Base-by-base conservation (phyloP, 768 basidiomycete species). In the Mycena amicta region DNA sequence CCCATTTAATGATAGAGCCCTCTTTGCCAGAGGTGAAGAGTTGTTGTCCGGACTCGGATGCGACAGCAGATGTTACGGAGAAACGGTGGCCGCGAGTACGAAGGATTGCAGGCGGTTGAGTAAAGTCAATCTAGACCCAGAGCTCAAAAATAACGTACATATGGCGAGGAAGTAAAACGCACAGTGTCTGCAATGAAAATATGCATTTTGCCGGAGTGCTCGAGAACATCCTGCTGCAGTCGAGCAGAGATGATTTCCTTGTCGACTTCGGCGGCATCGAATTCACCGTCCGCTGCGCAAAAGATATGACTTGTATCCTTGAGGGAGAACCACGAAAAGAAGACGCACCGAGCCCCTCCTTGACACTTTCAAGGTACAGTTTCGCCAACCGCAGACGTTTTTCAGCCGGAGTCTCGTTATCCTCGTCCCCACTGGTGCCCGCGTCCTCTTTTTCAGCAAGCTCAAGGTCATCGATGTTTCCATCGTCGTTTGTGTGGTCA, bases 251-350 rank as follows among this genome's bases (percentile, higher is more conserved):
- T 92, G 61, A 98, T 79, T 63, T 98, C 96, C 66, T 85, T 84
- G 78, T 99, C 97, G 26, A 98, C 87, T 65, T 98, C 95, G 1
- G 92, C 95, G 4, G 97, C 97, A 70, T 99, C 96, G 62, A 87
- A 95, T 61, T 94, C 94, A 30, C 90, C 92, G 25, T 95, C 95
- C 57, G 87, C 93, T 85, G 60, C 23, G 50, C 26, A 51, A 20
- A 12, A 52, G n/a, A n/a, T n/a, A n/a, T n/a, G n/a, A n/a, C n/a
- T 26, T 3, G 26, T 50, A 53, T 28, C 5, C 25, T 18, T 22
- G 37, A 49, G 50, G 31, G 12, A 56, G 39, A 52, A 6, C 33
- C 33, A 37, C 18, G 33, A 37, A 37, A 52, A 51, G 47, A 5
- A 37, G 20, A 77, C 84, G 71, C 65, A 85, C 88, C 81, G 27